Evolutionary conservation across 2,329 filamentous ascomycete genomes (phyloP), one percentile per base, ranked within the genome.

Genomic region (Ceratocystis destructans): DNA sequence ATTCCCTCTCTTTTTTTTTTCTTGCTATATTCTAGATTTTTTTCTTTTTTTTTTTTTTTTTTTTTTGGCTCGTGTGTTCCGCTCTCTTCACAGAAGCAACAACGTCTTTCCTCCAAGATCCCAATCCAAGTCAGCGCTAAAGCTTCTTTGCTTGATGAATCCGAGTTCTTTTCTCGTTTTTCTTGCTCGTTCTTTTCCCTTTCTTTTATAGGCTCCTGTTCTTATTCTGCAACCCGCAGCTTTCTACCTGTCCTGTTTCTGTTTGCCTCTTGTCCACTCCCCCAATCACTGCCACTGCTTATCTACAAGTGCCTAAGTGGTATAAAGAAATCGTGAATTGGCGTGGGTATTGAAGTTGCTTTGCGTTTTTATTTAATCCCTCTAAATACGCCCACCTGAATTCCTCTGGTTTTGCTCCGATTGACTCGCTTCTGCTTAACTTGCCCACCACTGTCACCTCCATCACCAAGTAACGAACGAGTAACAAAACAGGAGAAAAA

Each of bases 1-100:
- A 63, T 61, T 61, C 37, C 50, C 48, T 59, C 31, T 64, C 28
- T 55, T 59, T 65, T 17, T 45, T 50, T 59, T 64, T 48, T 61
- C n/a, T 37, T 50, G 31, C 22, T 65, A 15, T 41, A 25, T 61
- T n/a, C 15, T 37, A 37, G 28, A 46, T n/a, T 46, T 17, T 3
- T 46, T 31, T 10, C 33, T 31, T 28, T 59, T 64, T 48, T 61
- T 28, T 37, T 50, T n/a, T 46, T 17, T 3, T 46, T 31, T 10
- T 46, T 31, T 44, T 44, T 31, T 10, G 59, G 37, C 44, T 62
- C 33, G 22, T 48, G 41, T 62, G 44, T 55, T 31, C 15, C 20
- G 20, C 17, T 55, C n/a, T 53, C 31, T 28, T 15, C 17, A 63
- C 61, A 63, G 25, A 62, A 28, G n/a, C 37, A 62, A 6, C 7